Evolutionary conservation across 768 basidiomycete genomes (phyloP).

Genomic region (Gloeopeniophorella convolvens): DNA sequence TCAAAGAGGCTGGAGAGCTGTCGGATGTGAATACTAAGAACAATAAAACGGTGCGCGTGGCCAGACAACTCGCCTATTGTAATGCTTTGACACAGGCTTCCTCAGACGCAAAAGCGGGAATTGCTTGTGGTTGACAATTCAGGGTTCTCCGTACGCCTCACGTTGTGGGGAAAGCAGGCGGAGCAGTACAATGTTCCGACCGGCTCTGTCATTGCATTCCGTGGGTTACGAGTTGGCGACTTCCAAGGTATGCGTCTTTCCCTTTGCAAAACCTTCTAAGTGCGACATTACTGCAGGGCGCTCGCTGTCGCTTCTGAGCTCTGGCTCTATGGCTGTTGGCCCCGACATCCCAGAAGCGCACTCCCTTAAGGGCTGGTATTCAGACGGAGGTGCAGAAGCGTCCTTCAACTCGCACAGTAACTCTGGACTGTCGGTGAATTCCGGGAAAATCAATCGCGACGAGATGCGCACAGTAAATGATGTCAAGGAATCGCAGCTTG

Average conservation of each 20-base stretch:
- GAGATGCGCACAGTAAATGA: constrained; percentile 71
- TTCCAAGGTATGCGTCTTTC: constrained; percentile 56
- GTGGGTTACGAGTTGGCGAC: constrained; percentile 89
- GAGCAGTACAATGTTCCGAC: constrained; percentile 62
- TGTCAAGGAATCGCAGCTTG: constrained; percentile 71
- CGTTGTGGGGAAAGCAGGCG: constrained; percentile 94
- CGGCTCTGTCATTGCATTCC: constrained; percentile 82
- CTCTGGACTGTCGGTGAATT: constrained; percentile 31
- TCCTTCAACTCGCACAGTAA: constrained; percentile 70
- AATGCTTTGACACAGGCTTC: too few species aligned
- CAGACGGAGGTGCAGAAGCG: constrained; percentile 53
- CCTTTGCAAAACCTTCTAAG: constrained; percentile 14
- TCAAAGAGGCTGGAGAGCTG: constrained; percentile 70
- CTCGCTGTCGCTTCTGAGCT: constrained; percentile 75
- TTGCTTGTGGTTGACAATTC: constrained; percentile 83
- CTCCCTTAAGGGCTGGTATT: constrained; percentile 87
- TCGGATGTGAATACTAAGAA: constrained; percentile 71
- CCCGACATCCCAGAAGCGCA: constrained; percentile 93
- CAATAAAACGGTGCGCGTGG: constrained; percentile 47
- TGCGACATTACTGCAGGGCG: constrained; percentile 44
- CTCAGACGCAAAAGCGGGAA: constrained; percentile 82
- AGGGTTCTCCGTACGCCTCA: constrained; percentile 70
- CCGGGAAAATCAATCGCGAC: constrained; percentile 53
- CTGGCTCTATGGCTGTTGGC: constrained; percentile 75
- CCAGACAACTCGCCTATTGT: too few species aligned